Percentiles rank a stretch among this genome's conserved stretches.
Evolutionary conservation across 371 early-diverging fungal species (phyloP).

Genomic region (Encephalitozoon hellem): DNA sequence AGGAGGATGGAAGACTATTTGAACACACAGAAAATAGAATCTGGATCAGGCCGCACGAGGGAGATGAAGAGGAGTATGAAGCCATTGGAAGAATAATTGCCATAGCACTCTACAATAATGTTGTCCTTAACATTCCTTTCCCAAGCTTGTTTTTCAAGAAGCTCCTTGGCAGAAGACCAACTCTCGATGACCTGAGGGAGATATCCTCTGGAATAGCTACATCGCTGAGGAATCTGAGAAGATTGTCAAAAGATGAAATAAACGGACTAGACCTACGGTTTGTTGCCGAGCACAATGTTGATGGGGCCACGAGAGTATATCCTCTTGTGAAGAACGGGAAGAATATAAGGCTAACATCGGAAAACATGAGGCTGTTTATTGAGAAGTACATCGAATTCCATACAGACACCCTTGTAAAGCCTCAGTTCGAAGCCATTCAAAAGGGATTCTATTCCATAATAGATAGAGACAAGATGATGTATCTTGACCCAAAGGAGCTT

Average conservation of each 20-base stretch:
- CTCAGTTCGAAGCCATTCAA: conserved; percentile 74
- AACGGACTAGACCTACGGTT: conserved; percentile 65
- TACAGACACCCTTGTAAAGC: conserved; percentile 68
- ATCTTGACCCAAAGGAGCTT: conserved; percentile 71
- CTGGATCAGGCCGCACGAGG: conserved; percentile 61
- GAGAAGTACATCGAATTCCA: conserved; percentile 71
- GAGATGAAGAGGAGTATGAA: conserved; percentile 62
- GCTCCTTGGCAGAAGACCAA: conserved; percentile 66
- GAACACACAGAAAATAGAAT: conserved; percentile 64
- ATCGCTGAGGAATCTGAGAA: conserved; percentile 61
- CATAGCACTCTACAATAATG: conserved; percentile 69
- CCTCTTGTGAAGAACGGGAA: conserved; percentile 63
- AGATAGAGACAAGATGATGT: conserved; percentile 57
- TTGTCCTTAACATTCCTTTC: conserved; percentile 64
- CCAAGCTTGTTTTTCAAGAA: conserved; percentile 67
- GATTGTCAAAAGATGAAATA: conserved; percentile 65
- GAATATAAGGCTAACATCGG: conserved; percentile 63
- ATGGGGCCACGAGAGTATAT: conserved; percentile 7
- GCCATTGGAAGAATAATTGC: conserved; percentile 67
- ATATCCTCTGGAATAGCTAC: conserved; percentile 62
- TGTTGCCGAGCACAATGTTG: not conserved
- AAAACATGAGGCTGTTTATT: conserved; percentile 66
- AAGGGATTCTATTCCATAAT: conserved; percentile 79
- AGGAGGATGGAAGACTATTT: conserved; percentile 60
- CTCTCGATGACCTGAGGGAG: conserved; percentile 65